Evolutionary conservation across 257 asterid genomes (phyloP).

Genomic region (Rehmannia glutinosa): DNA sequence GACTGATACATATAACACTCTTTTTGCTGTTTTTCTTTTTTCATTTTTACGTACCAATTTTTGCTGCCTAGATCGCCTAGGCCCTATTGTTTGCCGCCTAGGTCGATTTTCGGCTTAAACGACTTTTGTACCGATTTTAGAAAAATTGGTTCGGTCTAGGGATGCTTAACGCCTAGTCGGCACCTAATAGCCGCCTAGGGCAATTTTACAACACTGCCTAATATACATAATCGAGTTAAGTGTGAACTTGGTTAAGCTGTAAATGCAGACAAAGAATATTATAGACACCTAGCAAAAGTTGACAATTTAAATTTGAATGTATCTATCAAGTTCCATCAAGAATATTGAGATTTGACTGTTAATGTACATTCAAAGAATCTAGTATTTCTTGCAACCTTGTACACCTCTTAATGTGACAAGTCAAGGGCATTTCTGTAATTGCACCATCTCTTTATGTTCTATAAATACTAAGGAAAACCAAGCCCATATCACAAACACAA

Average conservation of each 20-base stretch:
- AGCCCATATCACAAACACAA: not conserved
- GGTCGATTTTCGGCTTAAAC: no score
- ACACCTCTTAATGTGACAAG: not conserved
- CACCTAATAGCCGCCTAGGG: no score
- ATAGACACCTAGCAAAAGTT: slow-evolving; percentile 8
- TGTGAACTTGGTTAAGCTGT: not conserved
- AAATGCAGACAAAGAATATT: not conserved
- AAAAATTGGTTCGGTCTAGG: no score
- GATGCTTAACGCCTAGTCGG: no score
- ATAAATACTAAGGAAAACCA: slow-evolving; percentile 23
- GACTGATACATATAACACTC: no score
- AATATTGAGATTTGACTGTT: not conserved
- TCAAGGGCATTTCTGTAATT: not conserved
- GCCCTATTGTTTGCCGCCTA: no score
- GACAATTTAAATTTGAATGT: not conserved
- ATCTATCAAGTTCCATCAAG: not conserved
- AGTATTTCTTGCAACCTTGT: not conserved
- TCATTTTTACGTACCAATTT: no score
- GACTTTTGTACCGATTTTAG: no score
- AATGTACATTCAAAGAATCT: slow-evolving; percentile 9
- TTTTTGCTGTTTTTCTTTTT: no score
- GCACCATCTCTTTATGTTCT: slow-evolving; percentile 10
- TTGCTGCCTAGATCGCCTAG: no score
- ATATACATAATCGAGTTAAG: not conserved
- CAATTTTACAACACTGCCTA: no score